Evolutionary conservation across 805 yeast genomes (phyloP).

Genomic region (Myxozyma udenii): DNA sequence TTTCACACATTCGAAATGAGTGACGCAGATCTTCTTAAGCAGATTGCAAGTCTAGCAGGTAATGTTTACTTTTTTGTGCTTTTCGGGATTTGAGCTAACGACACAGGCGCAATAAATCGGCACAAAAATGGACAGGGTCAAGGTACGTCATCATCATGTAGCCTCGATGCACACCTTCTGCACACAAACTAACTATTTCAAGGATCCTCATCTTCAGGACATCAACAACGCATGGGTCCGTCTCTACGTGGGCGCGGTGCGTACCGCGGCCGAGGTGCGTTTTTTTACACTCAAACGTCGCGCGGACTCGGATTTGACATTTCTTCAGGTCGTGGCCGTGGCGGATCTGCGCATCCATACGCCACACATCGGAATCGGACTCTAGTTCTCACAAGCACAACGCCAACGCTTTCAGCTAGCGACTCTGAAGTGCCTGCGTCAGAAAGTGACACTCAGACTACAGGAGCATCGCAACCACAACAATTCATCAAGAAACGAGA

Average conservation of each 20-base stretch:
- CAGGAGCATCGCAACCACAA: background rate
- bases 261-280: background rate
- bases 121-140: conserved; percentile 21
- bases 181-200: conserved; percentile 19
- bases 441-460: background rate
- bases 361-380: conserved; percentile 28
- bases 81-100: too few species aligned
- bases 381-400: conserved; percentile 18
- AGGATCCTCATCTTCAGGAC: background rate
- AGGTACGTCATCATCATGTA: background rate
- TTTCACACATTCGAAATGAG: too few species aligned
- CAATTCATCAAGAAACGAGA: conserved; percentile 26
- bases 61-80: background rate
- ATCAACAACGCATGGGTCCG: background rate
- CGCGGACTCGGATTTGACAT: conserved; percentile 11
- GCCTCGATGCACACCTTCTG: too few species aligned
- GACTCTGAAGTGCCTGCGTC: background rate
- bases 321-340: background rate
- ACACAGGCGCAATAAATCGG: conserved; percentile 31
- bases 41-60: conserved; percentile 31
- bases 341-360: conserved; percentile 2
- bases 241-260: background rate
- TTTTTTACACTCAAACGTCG: background rate
- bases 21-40: conserved; percentile 29
- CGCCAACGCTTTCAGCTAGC: conserved; percentile 1